Evolutionary conservation across 805 yeast species (phyloP).

Genomic region (Clavispora santaluciae): DNA sequence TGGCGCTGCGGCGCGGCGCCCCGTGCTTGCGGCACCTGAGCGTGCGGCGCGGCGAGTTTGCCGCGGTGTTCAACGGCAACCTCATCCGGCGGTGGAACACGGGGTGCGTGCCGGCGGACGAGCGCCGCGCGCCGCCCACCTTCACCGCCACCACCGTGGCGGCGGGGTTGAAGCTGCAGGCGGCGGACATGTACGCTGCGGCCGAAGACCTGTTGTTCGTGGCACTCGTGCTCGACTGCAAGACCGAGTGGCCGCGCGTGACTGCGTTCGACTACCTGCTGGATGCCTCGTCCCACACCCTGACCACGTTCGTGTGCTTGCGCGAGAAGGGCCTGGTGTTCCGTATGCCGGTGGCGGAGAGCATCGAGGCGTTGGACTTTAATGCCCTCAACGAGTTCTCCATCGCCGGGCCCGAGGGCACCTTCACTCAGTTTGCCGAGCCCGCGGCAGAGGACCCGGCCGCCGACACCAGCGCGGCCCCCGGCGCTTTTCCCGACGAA

Average conservation of each 20-base stretch:
- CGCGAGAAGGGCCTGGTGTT: conserved; percentile 87
- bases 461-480: no score
- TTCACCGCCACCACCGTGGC: conserved; percentile 7
- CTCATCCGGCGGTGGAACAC: conserved; percentile 76
- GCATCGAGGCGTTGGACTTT: conserved; percentile 58
- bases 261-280: conserved; percentile 83
- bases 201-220: conserved; percentile 63
- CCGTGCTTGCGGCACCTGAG: conserved; percentile 70
- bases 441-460: not conserved
- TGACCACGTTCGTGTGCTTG: conserved; percentile 75
- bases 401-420: conserved; percentile 55
- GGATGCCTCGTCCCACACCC: conserved; percentile 41
- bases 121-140: conserved; percentile 5
- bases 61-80: conserved; percentile 76
- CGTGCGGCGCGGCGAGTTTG: conserved; percentile 62
- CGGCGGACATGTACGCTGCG: conserved; percentile 33
- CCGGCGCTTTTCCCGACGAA: no score
- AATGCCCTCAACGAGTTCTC: conserved; percentile 66
- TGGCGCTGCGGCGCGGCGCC: conserved; percentile 49
- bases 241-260: conserved; percentile 75
- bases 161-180: conserved; percentile 29
- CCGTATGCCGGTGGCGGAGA: conserved; percentile 68
- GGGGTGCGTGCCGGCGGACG: conserved; percentile 45
- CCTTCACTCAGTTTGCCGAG: conserved; percentile 36
- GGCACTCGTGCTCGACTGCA: conserved; percentile 67